Evolutionary conservation across 2,329 filamentous ascomycete species (phyloP), one percentile per base, ranked within the genome.

Genomic region (Lachnellula hyalina): DNA sequence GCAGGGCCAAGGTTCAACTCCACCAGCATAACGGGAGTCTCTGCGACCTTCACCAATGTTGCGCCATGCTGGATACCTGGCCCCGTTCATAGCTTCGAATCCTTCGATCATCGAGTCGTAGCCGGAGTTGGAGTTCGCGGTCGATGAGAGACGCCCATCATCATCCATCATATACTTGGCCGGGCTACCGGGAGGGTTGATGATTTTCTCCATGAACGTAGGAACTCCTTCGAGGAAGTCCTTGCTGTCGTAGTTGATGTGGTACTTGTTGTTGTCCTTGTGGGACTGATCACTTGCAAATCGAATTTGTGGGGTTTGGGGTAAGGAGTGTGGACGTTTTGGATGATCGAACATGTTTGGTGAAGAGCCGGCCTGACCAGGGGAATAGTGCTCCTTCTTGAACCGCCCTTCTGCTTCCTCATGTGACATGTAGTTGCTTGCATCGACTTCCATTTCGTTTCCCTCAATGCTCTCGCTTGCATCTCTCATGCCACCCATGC

Each of bases 21-120:
- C 58, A 28, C 65, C 65, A 32, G 62, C 58, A 17, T 59, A 65
- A 17, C 64, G 51, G 11, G 63, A 65, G 17, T 51, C 51, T 1
- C 28, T 41, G 12, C 61, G 51, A 21, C 49, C 25, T 15, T 54
- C n/a, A 17, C 55, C 51, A 47, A 49, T n/a, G 12, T 25, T 46
- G 14, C 40, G 23, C 21, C 19, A 25, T 28, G 21, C 12, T 7
- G 44, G 12, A 15, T 21, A 34, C 15, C n/a, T 9, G 19, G 5
- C 12, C 11, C 41, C 12, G 1, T 44, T n/a, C 19, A 21, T 8
- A 9, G 19, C n/a, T 17, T 47, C 12, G 5, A 17, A 32, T 21
- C 14, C 23, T 15, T 47, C 21, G 12, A 25, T 17, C 6, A 32
- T 23, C 21, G 7, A 23, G 19, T 44, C 12, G n/a, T 44, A 6